Evolutionary conservation across 768 basidiomycete genomes (phyloP).

Genomic region (Leccinum ochraceum): DNA sequence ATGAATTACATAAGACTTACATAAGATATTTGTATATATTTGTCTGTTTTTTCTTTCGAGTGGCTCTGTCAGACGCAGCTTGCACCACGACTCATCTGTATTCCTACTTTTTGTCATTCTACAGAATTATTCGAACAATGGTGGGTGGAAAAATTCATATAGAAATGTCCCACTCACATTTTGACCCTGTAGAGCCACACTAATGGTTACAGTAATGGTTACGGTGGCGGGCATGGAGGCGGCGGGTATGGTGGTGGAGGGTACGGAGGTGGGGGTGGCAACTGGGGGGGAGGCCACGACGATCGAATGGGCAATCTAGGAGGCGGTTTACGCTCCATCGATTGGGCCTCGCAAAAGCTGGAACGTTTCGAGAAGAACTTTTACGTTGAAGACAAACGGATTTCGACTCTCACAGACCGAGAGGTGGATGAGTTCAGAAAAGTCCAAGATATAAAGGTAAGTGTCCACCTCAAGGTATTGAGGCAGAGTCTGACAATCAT

Average conservation of each 20-base stretch:
- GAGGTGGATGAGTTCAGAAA: conserved; percentile 89
- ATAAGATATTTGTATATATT: conserved; percentile 11
- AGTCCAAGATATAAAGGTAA: conserved; percentile 83
- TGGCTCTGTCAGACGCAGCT: conserved; percentile 15
- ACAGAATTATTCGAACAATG: conserved; percentile 18
- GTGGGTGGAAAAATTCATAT: conserved; percentile 8
- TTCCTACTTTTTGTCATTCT: neutral
- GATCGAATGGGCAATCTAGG: conserved; percentile 85
- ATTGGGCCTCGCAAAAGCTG: conserved; percentile 77
- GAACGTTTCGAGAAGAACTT: conserved; percentile 98
- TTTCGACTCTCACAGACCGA: conserved; percentile 71
- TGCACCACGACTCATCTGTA: conserved; percentile 24
- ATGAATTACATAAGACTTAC: conserved; percentile 8
- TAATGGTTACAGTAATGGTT: conserved; percentile 39
- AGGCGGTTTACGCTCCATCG: conserved; percentile 75
- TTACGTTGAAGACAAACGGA: conserved; percentile 87
- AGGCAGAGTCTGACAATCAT: conserved; percentile 1
- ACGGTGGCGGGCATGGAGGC: conserved; percentile 33
- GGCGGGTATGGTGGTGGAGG: conserved; percentile 32
- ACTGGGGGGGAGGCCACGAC: conserved; percentile 40
- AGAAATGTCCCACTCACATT: neutral
- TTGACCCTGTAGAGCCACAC: conserved; percentile 26
- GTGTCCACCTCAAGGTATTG: conserved; percentile 8
- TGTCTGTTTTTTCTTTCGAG: conserved; percentile 19
- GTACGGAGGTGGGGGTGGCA: conserved; percentile 31